phyloP scores from a whole-genome alignment of 495 filamentous ascomycete species.

The Lasiosphaeria miniovina region DNA sequence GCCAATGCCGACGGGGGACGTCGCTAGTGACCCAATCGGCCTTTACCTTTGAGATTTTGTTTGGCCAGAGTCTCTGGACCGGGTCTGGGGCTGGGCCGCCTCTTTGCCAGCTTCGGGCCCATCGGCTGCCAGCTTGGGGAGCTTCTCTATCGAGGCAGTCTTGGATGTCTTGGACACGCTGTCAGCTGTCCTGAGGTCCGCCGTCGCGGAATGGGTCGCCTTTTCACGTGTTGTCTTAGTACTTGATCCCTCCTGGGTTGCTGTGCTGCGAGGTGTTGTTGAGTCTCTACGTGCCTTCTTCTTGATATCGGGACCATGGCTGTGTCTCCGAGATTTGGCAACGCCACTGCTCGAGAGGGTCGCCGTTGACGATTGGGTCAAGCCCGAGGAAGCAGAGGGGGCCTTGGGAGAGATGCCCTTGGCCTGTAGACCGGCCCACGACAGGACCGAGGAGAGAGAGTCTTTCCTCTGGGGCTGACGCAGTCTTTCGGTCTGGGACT shows the following conservation, averaged over 20 bases:
- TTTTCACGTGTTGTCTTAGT: conserved; percentile 31
- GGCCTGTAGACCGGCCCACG: conserved; percentile 28
- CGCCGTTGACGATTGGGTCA: conserved; percentile 11
- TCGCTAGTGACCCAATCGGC: not conserved
- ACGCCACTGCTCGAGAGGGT: conserved; percentile 7
- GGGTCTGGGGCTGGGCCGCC: conserved; percentile 4
- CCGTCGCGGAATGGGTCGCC: conserved; percentile 16
- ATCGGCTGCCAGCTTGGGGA: conserved; percentile 21
- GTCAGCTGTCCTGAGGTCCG: conserved; percentile 17
- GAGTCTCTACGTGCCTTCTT: conserved; percentile 34
- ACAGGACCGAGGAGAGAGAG: conserved; percentile 29
- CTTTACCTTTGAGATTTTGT: conserved; percentile 22
- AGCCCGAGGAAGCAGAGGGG: conserved; percentile 13
- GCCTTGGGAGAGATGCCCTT: conserved; percentile 15
- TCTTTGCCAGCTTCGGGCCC: conserved; percentile 10
- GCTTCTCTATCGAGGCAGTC: conserved; percentile 24
- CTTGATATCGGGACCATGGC: conserved; percentile 26
- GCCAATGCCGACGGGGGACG: not conserved
- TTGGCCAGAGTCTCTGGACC: not conserved
- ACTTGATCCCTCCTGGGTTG: conserved; percentile 20
- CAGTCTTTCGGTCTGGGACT: conserved; percentile 20
- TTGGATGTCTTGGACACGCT: conserved; percentile 22
- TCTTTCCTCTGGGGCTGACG: conserved; percentile 32
- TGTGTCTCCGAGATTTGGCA: conserved; percentile 30
- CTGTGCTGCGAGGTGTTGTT: conserved; percentile 21